Conservation (phyloP, 441 rosid species). For the Brassica hybrid region DNA sequence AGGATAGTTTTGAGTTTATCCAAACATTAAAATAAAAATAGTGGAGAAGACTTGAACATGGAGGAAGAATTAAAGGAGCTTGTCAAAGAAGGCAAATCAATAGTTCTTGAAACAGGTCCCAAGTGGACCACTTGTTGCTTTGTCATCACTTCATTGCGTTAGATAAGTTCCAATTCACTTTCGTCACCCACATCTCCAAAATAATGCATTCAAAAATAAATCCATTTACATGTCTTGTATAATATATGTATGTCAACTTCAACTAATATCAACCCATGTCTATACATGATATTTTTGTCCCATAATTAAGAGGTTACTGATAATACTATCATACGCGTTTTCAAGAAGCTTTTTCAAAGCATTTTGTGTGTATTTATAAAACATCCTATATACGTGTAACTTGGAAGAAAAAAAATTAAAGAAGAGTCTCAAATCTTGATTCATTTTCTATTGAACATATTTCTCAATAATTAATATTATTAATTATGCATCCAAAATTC, state of each 20-base stretch:
- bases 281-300: not conserved
- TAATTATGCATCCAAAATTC: not conserved
- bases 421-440: not conserved
- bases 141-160: conserved; percentile 22
- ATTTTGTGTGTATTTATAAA: conserved; percentile 14
- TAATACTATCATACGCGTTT: conserved; percentile 6
- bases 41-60: conserved; percentile 5
- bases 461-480: not conserved
- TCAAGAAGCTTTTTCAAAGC: conserved; percentile 1
- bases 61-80: conserved; percentile 17
- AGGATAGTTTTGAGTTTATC: not conserved
- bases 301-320: not conserved
- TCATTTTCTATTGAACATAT: not conserved
- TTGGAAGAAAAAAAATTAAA: not conserved
- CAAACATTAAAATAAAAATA: not conserved
- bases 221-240: conserved; percentile 6
- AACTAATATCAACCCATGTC: not conserved
- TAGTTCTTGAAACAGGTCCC: conserved; percentile 31
- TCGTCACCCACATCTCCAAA: conserved; percentile 26
- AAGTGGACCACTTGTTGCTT: conserved; percentile 26
- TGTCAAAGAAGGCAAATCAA: conserved; percentile 34
- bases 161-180: conserved; percentile 34
- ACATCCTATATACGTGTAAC: not conserved
- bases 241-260: conserved; percentile 10
- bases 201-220: not conserved